These are phyloP conservation scores for Talaromyces funiculosus DNA, from an alignment of 2,329 filamentous ascomycete species.

Conservation along the genomic window DNA sequence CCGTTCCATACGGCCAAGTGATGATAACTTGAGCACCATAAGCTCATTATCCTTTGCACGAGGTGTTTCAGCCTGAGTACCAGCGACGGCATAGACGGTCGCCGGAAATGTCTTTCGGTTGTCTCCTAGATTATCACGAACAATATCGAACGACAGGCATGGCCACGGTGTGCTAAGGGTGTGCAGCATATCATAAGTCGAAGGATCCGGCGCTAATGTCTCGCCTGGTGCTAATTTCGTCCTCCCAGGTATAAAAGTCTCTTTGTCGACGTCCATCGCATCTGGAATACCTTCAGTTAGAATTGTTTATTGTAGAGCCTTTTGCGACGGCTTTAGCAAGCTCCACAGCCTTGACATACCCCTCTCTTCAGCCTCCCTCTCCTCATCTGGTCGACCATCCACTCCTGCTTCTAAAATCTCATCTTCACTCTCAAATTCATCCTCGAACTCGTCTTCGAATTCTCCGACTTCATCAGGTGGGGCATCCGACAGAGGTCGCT, in stretches of 20 bases:
- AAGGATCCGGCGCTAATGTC: conserved; percentile 81
- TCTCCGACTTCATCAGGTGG: conserved; percentile 54
- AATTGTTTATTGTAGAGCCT: neutral
- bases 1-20: conserved; percentile 78
- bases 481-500: conserved; percentile 49
- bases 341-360: conserved; percentile 40
- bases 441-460: conserved; percentile 78
- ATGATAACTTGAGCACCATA: conserved; percentile 94
- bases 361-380: conserved; percentile 80
- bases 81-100: conserved; percentile 89
- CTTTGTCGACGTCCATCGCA: conserved; percentile 89
- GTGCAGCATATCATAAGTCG: conserved; percentile 98
- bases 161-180: conserved; percentile 92
- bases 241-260: conserved; percentile 91
- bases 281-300: conserved; percentile 39
- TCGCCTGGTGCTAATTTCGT: conserved; percentile 87
- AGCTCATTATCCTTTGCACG: conserved; percentile 82
- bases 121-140: conserved; percentile 80
- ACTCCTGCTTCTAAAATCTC: conserved; percentile 93
- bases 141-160: conserved; percentile 90
- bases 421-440: conserved; percentile 91
- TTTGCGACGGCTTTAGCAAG: neutral
- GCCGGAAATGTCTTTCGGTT: conserved; percentile 89
- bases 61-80: conserved; percentile 78
- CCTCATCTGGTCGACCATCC: conserved; percentile 84